phyloP scores from a whole-genome alignment of 768 basidiomycete genomes.

The Termitomyces sp. region DNA sequence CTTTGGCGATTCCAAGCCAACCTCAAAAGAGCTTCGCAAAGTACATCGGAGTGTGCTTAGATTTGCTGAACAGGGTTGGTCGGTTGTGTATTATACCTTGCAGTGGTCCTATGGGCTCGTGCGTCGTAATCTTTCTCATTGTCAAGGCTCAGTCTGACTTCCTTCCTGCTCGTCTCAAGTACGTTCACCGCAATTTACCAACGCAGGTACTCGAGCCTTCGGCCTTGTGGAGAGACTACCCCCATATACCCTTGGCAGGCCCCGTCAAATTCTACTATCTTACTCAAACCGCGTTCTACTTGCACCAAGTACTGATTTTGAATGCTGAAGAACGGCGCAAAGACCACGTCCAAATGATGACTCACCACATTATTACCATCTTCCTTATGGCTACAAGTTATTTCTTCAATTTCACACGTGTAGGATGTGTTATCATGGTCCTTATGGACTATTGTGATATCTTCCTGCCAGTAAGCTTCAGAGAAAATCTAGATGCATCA shows the following conservation, averaged over 20 bases:
- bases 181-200: constrained; percentile 70
- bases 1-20: constrained; percentile 14
- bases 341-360: constrained; percentile 95
- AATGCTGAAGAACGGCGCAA: constrained; percentile 90
- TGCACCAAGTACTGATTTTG: constrained; percentile 87
- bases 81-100: constrained; percentile 68
- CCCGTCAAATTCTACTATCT: constrained; percentile 90
- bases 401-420: constrained; percentile 75
- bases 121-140: constrained; percentile 30
- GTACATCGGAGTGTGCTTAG: constrained; percentile 71
- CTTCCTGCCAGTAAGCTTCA: constrained; percentile 70
- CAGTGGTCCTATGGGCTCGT: constrained; percentile 82
- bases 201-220: constrained; percentile 57
- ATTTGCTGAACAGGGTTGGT: constrained; percentile 97
- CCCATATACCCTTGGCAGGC: constrained; percentile 73
- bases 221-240: constrained; percentile 76
- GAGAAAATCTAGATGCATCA: not conserved
- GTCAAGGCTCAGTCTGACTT: constrained; percentile 1
- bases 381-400: constrained; percentile 75
- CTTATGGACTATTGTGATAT: constrained; percentile 96
- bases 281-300: constrained; percentile 80
- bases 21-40: constrained; percentile 46
- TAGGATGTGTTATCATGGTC: constrained; percentile 86
- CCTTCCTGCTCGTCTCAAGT: constrained; percentile 39
- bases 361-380: constrained; percentile 90